phyloP scores from a whole-genome alignment of 139 green algal genomes.

The Dunaliella primolecta region DNA sequence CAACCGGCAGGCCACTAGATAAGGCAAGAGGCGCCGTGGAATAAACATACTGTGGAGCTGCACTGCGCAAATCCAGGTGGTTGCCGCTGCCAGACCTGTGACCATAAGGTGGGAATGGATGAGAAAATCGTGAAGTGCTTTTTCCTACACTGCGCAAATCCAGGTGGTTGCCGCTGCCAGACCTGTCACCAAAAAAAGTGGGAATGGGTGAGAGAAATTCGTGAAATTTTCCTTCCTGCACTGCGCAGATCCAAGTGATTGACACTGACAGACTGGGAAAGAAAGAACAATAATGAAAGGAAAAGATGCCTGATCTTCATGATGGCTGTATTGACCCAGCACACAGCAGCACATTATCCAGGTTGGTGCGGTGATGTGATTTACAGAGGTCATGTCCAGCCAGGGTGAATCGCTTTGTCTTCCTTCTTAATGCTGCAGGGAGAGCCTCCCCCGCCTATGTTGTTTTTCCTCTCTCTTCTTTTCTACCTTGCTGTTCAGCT shows the following conservation, averaged over 20 bases:
- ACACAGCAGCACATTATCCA: too few relatives aligned
- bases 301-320: too few relatives aligned
- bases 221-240: neutral
- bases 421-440: too few relatives aligned
- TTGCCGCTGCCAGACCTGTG: slow-evolving; percentile 36
- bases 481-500: too few relatives aligned
- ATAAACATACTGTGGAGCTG: slow-evolving; percentile 58
- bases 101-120: neutral
- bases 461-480: too few relatives aligned
- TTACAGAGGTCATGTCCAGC: too few relatives aligned
- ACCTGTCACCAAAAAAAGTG: neutral
- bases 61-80: slow-evolving; percentile 57
- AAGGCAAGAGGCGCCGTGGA: slow-evolving; percentile 62
- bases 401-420: too few relatives aligned
- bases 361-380: too few relatives aligned
- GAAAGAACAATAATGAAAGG: neutral
- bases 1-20: slow-evolving; percentile 48
- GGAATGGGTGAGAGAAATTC: neutral
- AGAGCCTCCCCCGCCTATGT: too few relatives aligned
- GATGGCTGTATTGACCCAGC: too few relatives aligned
- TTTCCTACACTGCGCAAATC: slow-evolving; percentile 39
- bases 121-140: neutral
- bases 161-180: slow-evolving; percentile 52
- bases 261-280: neutral
- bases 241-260: slow-evolving; percentile 64